These are phyloP conservation scores for Colletotrichum aenigma DNA, from an alignment of 2,329 filamentous ascomycete species.

Conservation along the genomic window DNA sequence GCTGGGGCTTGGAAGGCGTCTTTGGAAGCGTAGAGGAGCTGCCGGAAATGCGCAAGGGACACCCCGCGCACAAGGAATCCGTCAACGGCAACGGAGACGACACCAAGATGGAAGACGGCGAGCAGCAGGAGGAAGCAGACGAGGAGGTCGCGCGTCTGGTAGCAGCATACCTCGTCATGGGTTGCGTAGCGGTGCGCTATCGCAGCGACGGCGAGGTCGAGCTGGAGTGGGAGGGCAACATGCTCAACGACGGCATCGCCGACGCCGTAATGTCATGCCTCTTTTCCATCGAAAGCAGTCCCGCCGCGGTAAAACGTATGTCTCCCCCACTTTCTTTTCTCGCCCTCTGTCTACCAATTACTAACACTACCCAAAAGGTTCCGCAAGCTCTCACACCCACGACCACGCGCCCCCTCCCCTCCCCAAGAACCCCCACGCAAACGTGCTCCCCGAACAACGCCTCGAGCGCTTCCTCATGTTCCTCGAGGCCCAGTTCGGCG, in stretches of 20 bases:
- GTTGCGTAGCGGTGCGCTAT: conserved; percentile 84
- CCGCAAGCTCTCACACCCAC: conserved; percentile 57
- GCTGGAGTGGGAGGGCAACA: conserved; percentile 96
- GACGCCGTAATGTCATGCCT: conserved; percentile 95
- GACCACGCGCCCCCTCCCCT: conserved; percentile 31
- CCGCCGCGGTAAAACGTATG: conserved; percentile 88
- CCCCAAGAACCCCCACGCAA: conserved; percentile 73
- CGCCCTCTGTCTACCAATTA: conserved; percentile 25
- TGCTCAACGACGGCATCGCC: conserved; percentile 97
- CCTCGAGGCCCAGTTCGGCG: conserved; percentile 94
- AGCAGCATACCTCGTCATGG: conserved; percentile 79
- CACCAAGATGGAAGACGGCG: conserved; percentile 35
- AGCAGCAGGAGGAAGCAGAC: conserved; percentile 60
- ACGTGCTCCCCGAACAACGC: conserved; percentile 74
- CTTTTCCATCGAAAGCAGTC: conserved; percentile 89
- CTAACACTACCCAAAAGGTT: conserved; percentile 49
- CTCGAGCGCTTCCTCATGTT: conserved; percentile 91
- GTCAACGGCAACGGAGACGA: conserved; percentile 37
- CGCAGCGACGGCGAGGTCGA: conserved; percentile 79
- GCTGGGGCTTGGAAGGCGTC: conserved; percentile 92
- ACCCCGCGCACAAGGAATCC: conserved; percentile 39
- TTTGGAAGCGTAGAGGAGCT: conserved; percentile 85
- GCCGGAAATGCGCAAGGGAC: conserved; percentile 53
- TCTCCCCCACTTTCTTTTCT: conserved; percentile 57
- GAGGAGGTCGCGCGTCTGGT: conserved; percentile 64